These are phyloP conservation scores for Jackrogersella multiformis DNA, from an alignment of 495 filamentous ascomycete genomes.

Conservation along the genomic window DNA sequence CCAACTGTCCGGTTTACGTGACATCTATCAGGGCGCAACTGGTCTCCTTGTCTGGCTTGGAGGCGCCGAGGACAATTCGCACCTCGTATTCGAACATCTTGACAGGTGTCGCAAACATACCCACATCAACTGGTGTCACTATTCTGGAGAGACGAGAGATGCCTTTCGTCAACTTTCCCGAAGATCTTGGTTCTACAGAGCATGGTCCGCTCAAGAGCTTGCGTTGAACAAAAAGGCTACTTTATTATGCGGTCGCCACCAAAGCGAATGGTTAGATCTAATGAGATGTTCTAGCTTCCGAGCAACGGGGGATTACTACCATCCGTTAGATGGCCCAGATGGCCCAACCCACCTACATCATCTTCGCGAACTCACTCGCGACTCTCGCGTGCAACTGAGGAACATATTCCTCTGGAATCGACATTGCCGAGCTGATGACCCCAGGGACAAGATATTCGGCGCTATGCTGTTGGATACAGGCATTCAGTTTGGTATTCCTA, in stretches of 20 bases:
- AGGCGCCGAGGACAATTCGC: slow-evolving; percentile 9
- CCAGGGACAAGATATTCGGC: slow-evolving; percentile 23
- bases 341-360: slow-evolving; percentile 17
- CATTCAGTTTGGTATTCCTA: not conserved
- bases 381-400: not conserved
- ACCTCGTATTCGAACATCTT: slow-evolving; percentile 32
- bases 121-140: slow-evolving; percentile 27
- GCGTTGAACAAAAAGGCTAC: not conserved
- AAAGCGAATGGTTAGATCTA: slow-evolving; percentile 11
- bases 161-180: slow-evolving; percentile 10
- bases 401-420: slow-evolving; percentile 11
- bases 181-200: slow-evolving; percentile 17
- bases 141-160: slow-evolving; percentile 8
- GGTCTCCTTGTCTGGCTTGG: slow-evolving; percentile 28
- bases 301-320: slow-evolving; percentile 5
- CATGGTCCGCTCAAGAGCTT: slow-evolving; percentile 13
- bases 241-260: slow-evolving; percentile 15
- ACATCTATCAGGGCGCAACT: slow-evolving; percentile 2
- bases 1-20: not conserved
- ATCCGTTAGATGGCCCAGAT: slow-evolving; percentile 18
- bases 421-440: slow-evolving; percentile 18
- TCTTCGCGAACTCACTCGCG: slow-evolving; percentile 3
- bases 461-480: slow-evolving; percentile 5
- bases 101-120: slow-evolving; percentile 12
- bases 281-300: slow-evolving; percentile 17